Percentiles rank a stretch among this genome's conserved stretches.
These are phyloP conservation scores for Corinectria fuckeliana DNA, from an alignment of 2,329 filamentous ascomycete genomes.

Conservation along the genomic window DNA sequence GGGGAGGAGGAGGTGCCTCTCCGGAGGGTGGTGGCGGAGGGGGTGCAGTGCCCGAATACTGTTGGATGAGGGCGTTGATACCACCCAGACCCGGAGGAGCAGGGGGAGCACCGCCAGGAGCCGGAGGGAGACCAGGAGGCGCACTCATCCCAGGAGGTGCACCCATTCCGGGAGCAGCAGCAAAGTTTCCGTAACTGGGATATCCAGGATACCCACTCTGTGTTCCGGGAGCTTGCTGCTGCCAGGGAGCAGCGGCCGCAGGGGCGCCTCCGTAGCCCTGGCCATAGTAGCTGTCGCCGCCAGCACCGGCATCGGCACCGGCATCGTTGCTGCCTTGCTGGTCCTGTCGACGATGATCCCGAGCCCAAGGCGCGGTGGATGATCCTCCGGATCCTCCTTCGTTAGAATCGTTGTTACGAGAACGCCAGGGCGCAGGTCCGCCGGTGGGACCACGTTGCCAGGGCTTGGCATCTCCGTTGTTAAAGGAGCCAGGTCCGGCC, in stretches of 20 bases:
- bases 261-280: conserved; percentile 40
- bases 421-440: conserved; percentile 81
- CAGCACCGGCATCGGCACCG: conserved; percentile 26
- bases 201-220: conserved; percentile 65
- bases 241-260: conserved; percentile 55
- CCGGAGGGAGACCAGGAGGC: conserved; percentile 50
- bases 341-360: conserved; percentile 60
- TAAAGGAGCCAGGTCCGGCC: conserved; percentile 70
- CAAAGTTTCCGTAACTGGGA: conserved; percentile 55
- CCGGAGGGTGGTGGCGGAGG: conserved; percentile 67
- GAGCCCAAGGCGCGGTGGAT: conserved; percentile 66
- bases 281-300: conserved; percentile 40
- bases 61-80: conserved; percentile 71
- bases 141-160: conserved; percentile 50
- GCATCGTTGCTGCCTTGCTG: conserved; percentile 39
- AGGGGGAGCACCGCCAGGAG: conserved; percentile 56
- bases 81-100: conserved; percentile 64
- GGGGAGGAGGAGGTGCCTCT: conserved; percentile 66
- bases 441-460: conserved; percentile 90
- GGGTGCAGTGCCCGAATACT: conserved; percentile 61
- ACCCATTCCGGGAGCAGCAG: conserved; percentile 53
- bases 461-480: conserved; percentile 73
- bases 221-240: conserved; percentile 59
- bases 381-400: conserved; percentile 53
- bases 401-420: conserved; percentile 59